Evolutionary conservation across 768 basidiomycete genomes (phyloP), one percentile per base, ranked within the genome.

Genomic region (Lanmaoa rubissima): DNA sequence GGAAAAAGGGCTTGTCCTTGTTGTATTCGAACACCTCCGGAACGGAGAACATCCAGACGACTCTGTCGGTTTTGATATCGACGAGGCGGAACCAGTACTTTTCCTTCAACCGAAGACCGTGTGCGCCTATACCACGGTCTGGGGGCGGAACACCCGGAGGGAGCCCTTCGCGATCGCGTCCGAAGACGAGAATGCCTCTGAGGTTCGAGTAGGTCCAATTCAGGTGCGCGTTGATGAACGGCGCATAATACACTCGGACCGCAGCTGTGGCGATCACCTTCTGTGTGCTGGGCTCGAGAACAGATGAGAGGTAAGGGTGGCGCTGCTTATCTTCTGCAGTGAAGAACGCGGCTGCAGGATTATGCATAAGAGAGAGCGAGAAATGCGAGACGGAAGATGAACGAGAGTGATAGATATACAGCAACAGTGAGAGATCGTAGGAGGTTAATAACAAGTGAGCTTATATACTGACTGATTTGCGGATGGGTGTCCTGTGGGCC

Each of bases 1-100:
- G 93, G 74, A 97, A 97, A 76, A 96, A 96, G 3, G 92, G 90
- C 54, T 88, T 83, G 71, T 97, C 93, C 62, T 87, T 79, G 63
- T 82, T 80, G 70, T 95, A 98, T 51, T 85, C 79, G 63, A 87
- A 80, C 46, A 75, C 73, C 44, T 75, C 73, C 1, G 83, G 82
- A 52, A 88, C 76, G 58, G 80, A 80, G 73, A 88, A 87, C 69
- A 81, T 78, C 88, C 88, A 90, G 11, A 86, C 77, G 39, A 84
- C 79, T 65, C 82, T 83, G 34, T 79, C 81, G 3, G 81, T 76
- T 50, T 76, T 78, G 53, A 79, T 71, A 56, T 86, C 85, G 40
- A 84, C 73, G 46, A 88, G 79, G 46, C 84, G 78, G 69, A 88
- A 87, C 86, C 86, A 88, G 62, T 80, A 77, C 57, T 68, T 76